phyloP scores from a whole-genome alignment of 2,329 filamentous ascomycete species.

The Colletotrichum cereale region DNA sequence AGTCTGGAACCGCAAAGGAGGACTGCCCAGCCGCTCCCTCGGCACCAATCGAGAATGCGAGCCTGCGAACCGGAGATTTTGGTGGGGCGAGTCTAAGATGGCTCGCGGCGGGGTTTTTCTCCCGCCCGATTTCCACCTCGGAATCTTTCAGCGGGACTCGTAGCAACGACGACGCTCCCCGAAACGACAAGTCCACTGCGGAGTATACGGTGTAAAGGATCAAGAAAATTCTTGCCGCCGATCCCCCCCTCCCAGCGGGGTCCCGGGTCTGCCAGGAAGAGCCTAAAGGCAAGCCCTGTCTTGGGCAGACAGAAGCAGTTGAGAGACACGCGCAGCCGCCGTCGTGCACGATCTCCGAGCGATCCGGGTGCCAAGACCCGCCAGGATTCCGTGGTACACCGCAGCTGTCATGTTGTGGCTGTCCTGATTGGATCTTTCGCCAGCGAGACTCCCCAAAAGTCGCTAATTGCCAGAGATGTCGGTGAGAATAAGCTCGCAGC shows the following conservation, averaged over 20 bases:
- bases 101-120: slow-evolving; percentile 25
- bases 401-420: slow-evolving; percentile 27
- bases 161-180: slow-evolving; percentile 32
- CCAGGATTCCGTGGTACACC: slow-evolving; percentile 33
- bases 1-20: neutral
- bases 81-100: slow-evolving; percentile 21
- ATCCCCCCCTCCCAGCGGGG: neutral
- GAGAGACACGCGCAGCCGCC: slow-evolving; percentile 29
- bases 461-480: slow-evolving; percentile 3
- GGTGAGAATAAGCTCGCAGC: slow-evolving; percentile 38
- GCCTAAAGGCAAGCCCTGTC: slow-evolving; percentile 17
- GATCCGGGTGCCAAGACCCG: slow-evolving; percentile 39
- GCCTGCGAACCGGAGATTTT: slow-evolving; percentile 21
- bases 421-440: slow-evolving; percentile 12
- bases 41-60: slow-evolving; percentile 36
- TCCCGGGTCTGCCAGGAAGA: slow-evolving; percentile 19
- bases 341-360: slow-evolving; percentile 34
- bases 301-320: slow-evolving; percentile 11
- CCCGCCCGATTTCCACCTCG: slow-evolving; percentile 32
- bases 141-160: slow-evolving; percentile 23
- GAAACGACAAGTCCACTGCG: slow-evolving; percentile 29
- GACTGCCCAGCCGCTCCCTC: slow-evolving; percentile 15
- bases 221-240: slow-evolving; percentile 9
- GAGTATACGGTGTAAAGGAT: no score
- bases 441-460: neutral